Evolutionary conservation across 148 eudicot species (phyloP).

Genomic region (Persicaria maculosa): DNA sequence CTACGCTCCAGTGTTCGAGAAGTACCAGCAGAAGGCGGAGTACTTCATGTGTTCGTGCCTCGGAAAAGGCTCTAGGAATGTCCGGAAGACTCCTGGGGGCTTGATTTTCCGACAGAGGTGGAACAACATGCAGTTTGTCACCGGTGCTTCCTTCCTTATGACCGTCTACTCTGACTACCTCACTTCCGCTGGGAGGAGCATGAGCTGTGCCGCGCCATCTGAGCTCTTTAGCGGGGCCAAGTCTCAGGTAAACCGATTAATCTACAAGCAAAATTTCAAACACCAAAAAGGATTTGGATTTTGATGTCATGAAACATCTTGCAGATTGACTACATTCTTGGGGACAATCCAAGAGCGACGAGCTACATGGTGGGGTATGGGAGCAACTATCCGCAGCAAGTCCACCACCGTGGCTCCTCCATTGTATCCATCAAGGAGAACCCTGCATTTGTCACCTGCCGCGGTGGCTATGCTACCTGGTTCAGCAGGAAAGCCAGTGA

Average conservation of each 20-base stretch:
- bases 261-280: neutral
- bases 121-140: constrained; percentile 97
- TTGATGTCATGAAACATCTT: neutral
- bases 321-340: constrained; percentile 98
- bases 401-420: constrained; percentile 93
- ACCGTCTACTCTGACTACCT: constrained; percentile 90
- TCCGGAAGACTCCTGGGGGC: constrained; percentile 91
- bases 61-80: constrained; percentile 71
- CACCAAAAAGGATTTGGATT: neutral
- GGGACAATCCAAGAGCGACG: constrained; percentile 98
- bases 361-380: constrained; percentile 99
- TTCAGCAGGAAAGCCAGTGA: constrained; percentile 72
- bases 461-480: constrained; percentile 97
- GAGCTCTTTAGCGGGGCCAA: constrained; percentile 8
- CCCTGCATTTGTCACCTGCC: constrained; percentile 72
- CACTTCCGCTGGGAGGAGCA: constrained; percentile 50
- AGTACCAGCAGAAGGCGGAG: constrained; percentile 85
- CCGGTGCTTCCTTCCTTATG: constrained; percentile 80
- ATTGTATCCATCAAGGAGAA: constrained; percentile 67
- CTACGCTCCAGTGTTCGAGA: constrained; percentile 38
- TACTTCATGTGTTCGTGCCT: constrained; percentile 87
- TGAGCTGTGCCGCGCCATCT: constrained; percentile 18
- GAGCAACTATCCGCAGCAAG: constrained; percentile 79
- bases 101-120: constrained; percentile 87
- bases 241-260: constrained; percentile 1